Evolutionary conservation across 345 rosid genomes (phyloP).

Genomic region (Microcos paniculata): DNA sequence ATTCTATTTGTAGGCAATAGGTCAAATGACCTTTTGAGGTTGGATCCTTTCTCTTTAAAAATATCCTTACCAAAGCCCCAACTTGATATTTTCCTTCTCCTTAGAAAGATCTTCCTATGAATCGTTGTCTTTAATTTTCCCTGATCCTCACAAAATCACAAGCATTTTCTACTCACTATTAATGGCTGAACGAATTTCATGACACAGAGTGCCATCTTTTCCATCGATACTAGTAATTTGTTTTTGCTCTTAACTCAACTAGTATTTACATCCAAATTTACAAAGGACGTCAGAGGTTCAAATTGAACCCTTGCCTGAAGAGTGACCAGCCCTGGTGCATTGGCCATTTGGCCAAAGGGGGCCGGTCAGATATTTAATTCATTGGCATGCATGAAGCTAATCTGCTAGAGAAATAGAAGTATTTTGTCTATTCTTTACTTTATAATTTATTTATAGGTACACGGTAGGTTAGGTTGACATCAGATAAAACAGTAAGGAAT

Average conservation of each 20-base stretch:
- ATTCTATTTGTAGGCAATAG: not conserved
- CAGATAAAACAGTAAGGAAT: too few species aligned
- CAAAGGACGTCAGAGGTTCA: too few species aligned
- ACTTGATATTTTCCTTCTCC: not conserved
- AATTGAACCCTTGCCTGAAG: too few species aligned
- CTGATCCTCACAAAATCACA: not conserved
- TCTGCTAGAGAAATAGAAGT: not conserved
- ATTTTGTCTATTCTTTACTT: not conserved
- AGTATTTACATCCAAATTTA: too few species aligned
- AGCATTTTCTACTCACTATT: not conserved
- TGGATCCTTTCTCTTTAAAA: not conserved
- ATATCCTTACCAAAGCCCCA: not conserved
- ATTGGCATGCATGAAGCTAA: too few species aligned
- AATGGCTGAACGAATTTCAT: not conserved
- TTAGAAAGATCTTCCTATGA: not conserved
- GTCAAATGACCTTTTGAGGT: not conserved
- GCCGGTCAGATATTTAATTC: too few species aligned
- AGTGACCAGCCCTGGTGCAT: too few species aligned
- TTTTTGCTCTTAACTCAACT: too few species aligned
- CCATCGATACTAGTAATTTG: not conserved
- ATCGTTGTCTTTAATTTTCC: not conserved
- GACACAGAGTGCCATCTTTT: not conserved
- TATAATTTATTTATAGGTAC: not conserved
- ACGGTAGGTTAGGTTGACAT: too few species aligned
- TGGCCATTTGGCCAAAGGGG: too few species aligned